These are phyloP conservation scores for Candida xyloterini DNA, from an alignment of 805 yeast species.

Conservation along the genomic window DNA sequence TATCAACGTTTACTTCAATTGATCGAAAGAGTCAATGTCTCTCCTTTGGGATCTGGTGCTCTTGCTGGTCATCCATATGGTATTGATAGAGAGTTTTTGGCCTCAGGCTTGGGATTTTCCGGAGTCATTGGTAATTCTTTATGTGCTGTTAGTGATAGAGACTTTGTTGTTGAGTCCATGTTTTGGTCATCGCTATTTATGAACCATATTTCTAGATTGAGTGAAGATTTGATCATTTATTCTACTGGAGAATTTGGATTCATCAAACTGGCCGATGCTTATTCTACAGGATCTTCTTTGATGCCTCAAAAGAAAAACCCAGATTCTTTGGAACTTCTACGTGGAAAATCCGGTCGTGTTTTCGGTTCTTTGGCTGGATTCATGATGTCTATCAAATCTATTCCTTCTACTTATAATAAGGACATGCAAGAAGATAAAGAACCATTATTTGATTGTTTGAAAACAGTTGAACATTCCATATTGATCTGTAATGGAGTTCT, in stretches of 20 bases:
- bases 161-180: conserved; percentile 91
- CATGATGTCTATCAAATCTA: conserved; percentile 93
- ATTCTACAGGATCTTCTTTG: conserved; percentile 95
- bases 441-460: conserved; percentile 89
- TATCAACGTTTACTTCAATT: conserved; percentile 80
- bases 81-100: conserved; percentile 90
- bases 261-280: conserved; percentile 90
- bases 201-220: conserved; percentile 92
- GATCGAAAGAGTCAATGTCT: conserved; percentile 74
- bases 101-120: conserved; percentile 72
- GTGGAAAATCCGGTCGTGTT: conserved; percentile 97
- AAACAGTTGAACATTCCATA: conserved; percentile 90
- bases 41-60: conserved; percentile 97
- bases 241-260: conserved; percentile 98
- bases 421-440: conserved; percentile 99
- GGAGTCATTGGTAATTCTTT: conserved; percentile 93
- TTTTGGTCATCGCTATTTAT: conserved; percentile 94
- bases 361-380: conserved; percentile 95
- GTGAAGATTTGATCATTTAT: conserved; percentile 93
- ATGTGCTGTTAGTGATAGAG: conserved; percentile 97
- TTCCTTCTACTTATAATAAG: conserved; percentile 96
- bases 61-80: conserved; percentile 99
- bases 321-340: conserved; percentile 87
- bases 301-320: conserved; percentile 99
- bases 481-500: conserved; percentile 95